These are phyloP conservation scores for Ploettnerulaceae sp. DNA, from an alignment of 2,329 filamentous ascomycete species.

Conservation along the genomic window DNA sequence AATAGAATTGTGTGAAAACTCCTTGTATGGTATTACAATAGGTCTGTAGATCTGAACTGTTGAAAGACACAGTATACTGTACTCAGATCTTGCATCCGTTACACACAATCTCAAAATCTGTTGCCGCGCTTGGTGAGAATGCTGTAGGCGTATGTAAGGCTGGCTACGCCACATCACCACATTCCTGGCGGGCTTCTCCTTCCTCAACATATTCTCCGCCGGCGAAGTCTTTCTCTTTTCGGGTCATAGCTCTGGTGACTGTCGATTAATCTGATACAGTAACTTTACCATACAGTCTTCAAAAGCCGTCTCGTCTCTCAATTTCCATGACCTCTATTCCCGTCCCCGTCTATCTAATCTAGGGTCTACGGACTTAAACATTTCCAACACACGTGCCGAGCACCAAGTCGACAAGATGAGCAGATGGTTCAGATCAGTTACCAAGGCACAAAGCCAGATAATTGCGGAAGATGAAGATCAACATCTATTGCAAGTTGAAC, in stretches of 20 bases:
- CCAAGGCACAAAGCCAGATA: constrained; percentile 24
- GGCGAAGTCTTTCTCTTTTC: no score
- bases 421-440: constrained; percentile 30
- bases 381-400: constrained; percentile 5
- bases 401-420: constrained; percentile 26
- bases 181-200: background rate
- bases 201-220: background rate
- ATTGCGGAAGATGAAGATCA: constrained; percentile 42
- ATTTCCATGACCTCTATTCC: constrained; percentile 5
- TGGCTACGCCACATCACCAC: background rate
- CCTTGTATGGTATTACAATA: no score
- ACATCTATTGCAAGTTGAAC: constrained; percentile 56
- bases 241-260: no score
- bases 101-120: no score
- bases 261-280: no score
- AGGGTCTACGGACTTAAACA: constrained; percentile 3
- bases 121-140: no score
- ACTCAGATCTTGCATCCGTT: no score
- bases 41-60: no score
- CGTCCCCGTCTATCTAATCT: constrained; percentile 3
- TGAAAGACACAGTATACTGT: no score
- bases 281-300: no score
- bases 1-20: no score
- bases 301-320: background rate
- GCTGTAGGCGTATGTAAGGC: no score